Conservation (phyloP, 805 yeast genomes). For the Starmerella floris region DNA sequence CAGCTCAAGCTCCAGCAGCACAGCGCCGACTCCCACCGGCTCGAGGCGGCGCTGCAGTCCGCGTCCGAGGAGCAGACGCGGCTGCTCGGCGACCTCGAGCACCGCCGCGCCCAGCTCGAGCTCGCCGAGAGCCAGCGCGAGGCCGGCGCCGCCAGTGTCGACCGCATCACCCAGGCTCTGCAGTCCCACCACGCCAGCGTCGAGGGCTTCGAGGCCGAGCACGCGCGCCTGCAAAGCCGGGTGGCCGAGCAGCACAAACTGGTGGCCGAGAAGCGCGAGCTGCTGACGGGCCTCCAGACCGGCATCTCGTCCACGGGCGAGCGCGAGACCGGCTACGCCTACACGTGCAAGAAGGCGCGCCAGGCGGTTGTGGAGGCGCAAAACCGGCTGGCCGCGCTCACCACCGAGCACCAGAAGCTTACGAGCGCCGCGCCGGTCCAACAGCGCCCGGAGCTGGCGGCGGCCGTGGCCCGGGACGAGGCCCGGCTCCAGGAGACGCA, state of each 20-base stretch:
- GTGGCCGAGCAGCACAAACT: conserved; percentile 4
- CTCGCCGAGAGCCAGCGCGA: not conserved
- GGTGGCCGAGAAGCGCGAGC: conserved; percentile 11
- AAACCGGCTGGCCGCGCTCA: not conserved
- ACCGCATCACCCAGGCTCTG: not conserved
- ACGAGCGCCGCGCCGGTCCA: not conserved
- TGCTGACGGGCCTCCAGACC: conserved; percentile 17
- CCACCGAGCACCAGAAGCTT: conserved; percentile 1
- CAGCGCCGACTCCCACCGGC: conserved; percentile 2
- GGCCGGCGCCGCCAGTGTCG: not conserved
- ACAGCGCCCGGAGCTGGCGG: not conserved
- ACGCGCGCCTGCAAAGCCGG: conserved; percentile 1
- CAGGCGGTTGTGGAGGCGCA: conserved; percentile 9
- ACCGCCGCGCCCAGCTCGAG: conserved; percentile 9
- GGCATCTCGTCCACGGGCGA: conserved; percentile 21
- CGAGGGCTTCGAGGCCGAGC: conserved; percentile 7
- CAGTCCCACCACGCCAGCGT: not conserved
- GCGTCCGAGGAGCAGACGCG: conserved; percentile 10
- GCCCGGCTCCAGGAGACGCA: not conserved
- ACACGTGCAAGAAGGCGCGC: conserved; percentile 15
- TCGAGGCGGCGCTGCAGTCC: conserved; percentile 10
- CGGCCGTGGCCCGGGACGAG: not conserved
- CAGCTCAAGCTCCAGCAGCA: conserved; percentile 2
- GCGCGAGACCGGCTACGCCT: conserved; percentile 21
- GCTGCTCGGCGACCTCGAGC: conserved; percentile 5